Evolutionary conservation across 495 filamentous ascomycete genomes (phyloP).

Genomic region (Talaromyces borbonicus): DNA sequence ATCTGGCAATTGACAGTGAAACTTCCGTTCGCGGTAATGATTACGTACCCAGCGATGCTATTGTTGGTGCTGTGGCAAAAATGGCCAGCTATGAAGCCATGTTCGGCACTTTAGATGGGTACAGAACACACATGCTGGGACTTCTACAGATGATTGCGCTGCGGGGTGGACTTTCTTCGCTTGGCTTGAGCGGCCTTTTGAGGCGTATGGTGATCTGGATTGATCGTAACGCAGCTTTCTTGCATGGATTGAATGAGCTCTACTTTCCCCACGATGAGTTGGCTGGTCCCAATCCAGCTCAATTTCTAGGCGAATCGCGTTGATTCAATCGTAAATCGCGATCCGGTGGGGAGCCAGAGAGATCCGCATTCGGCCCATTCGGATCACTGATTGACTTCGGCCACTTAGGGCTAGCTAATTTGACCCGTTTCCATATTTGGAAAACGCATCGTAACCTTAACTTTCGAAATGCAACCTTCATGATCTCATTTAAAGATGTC

Average conservation of each 20-base stretch:
- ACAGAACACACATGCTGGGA: conserved; percentile 31
- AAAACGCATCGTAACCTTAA: conserved; percentile 13
- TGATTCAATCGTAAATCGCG: neutral
- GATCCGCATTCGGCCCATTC: neutral
- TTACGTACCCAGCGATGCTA: conserved; percentile 16
- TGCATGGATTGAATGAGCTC: conserved; percentile 15
- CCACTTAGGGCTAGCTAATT: neutral
- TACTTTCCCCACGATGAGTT: conserved; percentile 16
- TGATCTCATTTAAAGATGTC: neutral
- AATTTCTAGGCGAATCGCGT: conserved; percentile 20
- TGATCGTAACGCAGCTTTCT: conserved; percentile 31
- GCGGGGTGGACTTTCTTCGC: conserved; percentile 25
- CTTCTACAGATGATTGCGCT: conserved; percentile 20
- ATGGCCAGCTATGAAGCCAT: conserved; percentile 40
- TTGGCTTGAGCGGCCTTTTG: conserved; percentile 31
- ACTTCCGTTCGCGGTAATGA: neutral
- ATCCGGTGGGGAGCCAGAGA: neutral
- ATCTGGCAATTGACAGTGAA: conserved; percentile 16
- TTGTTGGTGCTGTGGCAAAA: conserved; percentile 37
- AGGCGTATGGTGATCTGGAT: conserved; percentile 35
- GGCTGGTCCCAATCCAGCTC: conserved; percentile 17
- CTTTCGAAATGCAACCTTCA: too few species aligned
- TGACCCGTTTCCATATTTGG: conserved; percentile 1
- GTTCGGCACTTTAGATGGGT: conserved; percentile 26
- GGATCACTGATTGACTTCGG: neutral